Evolutionary conservation across 2,329 filamentous ascomycete genomes (phyloP).

Genomic region (Nigrospora sphaerica): DNA sequence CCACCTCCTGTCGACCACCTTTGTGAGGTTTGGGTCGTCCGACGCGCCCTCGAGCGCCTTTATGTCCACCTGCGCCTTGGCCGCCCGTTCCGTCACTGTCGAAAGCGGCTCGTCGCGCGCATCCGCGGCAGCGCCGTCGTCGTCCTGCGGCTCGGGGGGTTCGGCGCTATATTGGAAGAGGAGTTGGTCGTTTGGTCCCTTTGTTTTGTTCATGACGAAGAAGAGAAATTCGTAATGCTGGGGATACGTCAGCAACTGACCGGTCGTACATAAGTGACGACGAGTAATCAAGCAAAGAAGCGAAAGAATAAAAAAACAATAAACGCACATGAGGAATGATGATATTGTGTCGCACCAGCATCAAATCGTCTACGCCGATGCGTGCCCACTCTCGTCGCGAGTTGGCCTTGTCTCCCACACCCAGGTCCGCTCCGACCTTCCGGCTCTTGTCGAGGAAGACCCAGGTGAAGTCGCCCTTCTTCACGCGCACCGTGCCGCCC

Average conservation of each 20-base stretch:
- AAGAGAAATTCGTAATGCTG: constrained; percentile 97
- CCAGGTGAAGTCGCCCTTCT: constrained; percentile 92
- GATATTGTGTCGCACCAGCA: constrained; percentile 83
- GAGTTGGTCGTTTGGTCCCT: constrained; percentile 61
- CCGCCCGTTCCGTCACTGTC: constrained; percentile 24
- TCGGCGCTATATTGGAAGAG: constrained; percentile 70
- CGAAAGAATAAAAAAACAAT: constrained; percentile 1
- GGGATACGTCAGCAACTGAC: constrained; percentile 12
- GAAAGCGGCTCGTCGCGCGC: constrained; percentile 26
- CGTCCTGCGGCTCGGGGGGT: constrained; percentile 23
- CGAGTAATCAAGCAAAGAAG: constrained; percentile 1
- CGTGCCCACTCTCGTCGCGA: constrained; percentile 80
- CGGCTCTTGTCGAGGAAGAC: constrained; percentile 85
- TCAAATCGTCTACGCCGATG: constrained; percentile 89
- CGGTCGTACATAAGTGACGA: background rate
- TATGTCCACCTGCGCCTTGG: constrained; percentile 36
- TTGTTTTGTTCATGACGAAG: constrained; percentile 84
- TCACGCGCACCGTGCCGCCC: constrained; percentile 75
- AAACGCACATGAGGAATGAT: constrained; percentile 86
- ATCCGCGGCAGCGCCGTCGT: constrained; percentile 6
- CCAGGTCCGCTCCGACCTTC: constrained; percentile 80
- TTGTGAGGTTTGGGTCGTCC: constrained; percentile 76
- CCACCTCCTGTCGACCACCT: constrained; percentile 94
- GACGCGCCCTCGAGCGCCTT: constrained; percentile 63
- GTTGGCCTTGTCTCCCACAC: constrained; percentile 62